Evolutionary conservation across 306 rosid genomes (phyloP).

Genomic region (Pterocarpus santalinus): DNA sequence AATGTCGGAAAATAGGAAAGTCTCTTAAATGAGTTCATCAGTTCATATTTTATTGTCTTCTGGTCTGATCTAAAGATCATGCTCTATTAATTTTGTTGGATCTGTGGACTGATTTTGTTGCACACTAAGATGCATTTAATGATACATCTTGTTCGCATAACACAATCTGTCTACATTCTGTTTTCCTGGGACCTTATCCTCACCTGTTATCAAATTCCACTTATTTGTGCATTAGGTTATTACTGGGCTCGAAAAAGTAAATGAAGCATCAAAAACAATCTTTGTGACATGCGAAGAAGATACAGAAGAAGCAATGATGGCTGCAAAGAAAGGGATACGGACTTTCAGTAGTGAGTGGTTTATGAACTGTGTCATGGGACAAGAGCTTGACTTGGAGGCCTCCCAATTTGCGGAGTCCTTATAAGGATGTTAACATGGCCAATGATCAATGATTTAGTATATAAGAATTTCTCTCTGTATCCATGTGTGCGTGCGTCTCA

Average conservation of each 20-base stretch:
- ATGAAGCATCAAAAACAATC: conserved; percentile 65
- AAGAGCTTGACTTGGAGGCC: conserved; percentile 85
- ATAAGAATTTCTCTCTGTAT: background rate
- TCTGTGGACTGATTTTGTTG: background rate
- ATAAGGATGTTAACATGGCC: conserved; percentile 38
- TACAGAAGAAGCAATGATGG: conserved; percentile 72
- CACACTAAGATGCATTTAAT: background rate
- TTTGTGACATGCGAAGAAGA: conserved; percentile 83
- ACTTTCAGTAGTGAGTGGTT: conserved; percentile 87
- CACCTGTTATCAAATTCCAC: background rate
- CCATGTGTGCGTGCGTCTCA: background rate
- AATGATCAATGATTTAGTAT: conserved; percentile 12
- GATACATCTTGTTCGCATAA: conserved; percentile 30
- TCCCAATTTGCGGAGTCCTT: conserved; percentile 83
- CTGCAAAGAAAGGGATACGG: conserved; percentile 72
- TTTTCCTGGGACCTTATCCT: background rate
- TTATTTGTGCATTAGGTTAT: conserved; percentile 57
- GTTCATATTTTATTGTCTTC: conserved; percentile 2
- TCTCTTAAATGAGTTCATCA: conserved; percentile 22
- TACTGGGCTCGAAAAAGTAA: conserved; percentile 55
- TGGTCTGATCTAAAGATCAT: background rate
- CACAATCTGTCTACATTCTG: conserved; percentile 17
- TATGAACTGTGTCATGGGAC: conserved; percentile 91
- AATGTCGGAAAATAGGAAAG: background rate
- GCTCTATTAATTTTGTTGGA: background rate